Base-by-base conservation (phyloP, 257 asterid species). In the Petunia axillaris region DNA sequence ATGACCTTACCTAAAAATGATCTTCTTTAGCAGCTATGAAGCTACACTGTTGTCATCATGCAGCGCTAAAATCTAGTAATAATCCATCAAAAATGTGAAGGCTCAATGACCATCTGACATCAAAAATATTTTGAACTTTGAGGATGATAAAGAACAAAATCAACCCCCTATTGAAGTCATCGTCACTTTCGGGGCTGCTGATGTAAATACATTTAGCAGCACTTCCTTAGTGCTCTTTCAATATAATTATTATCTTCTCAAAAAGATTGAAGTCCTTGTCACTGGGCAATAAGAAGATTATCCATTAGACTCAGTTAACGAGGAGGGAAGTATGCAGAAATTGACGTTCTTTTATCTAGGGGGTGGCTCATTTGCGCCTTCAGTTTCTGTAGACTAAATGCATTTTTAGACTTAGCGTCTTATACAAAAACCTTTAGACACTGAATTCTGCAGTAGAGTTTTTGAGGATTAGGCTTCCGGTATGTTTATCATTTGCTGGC, bases 401-500 rank as follows among this genome's bases (percentile, higher is more conserved):
- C 5, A 35, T 80, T 70, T 2, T 48, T 71, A 43, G 62, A 73
- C 55, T 66, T 52, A 38, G 63, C 50, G 67, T 41, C n/a, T 81
- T 71, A 65, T 78, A 75, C 64, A 14, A 78, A 71, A 80, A 44
- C 46, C 62, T 59, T 63, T 44, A 48, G 63, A 37, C 7, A 0
- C 48, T 5, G 9, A 46, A 6, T 50, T 50, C 63, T 73, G 63
- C 63, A 50, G 11, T 35, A 46, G 36, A 48, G 63, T 13, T 50
- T 13, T 35, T 38, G 78, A 73, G 46, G 7, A 13, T 73, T 73
- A 36, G 35, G 37, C 35, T 78, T 25, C 48, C 25, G 8, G 43
- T 78, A 41, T 79, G 62, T 41, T 77, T 59, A 73, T 52, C 15
- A 63, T 25, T 62, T 63, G 81, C 48, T 78, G 85, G 83, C 59